Evolutionary conservation across 139 green algal species (phyloP).

Genomic region (Trebouxia sp.): DNA sequence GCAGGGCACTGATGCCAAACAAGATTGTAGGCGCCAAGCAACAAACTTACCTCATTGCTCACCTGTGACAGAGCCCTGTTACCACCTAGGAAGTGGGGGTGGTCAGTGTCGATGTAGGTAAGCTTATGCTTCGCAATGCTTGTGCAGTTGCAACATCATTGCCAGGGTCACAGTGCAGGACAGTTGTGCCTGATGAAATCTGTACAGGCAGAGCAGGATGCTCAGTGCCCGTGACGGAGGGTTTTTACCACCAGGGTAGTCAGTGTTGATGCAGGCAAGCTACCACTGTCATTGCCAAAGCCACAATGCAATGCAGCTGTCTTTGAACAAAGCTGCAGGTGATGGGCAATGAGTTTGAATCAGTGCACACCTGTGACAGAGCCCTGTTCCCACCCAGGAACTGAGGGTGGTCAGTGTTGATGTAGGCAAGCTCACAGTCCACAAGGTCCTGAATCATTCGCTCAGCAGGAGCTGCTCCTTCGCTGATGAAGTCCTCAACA

Average conservation of each 20-base stretch:
- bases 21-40: no score
- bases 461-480: constrained; percentile 67
- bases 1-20: no score
- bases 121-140: constrained; percentile 86
- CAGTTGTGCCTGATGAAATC: no score
- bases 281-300: no score
- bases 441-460: constrained; percentile 61
- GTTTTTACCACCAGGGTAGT: background rate
- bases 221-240: no score
- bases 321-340: no score
- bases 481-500: constrained; percentile 77
- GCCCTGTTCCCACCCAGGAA: constrained; percentile 87
- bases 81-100: constrained; percentile 90
- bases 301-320: no score
- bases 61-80: constrained; percentile 51
- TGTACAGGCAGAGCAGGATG: no score
- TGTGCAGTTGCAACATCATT: background rate
- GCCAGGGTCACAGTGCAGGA: background rate
- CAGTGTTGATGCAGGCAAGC: background rate
- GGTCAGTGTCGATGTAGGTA: constrained; percentile 96
- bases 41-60: no score
- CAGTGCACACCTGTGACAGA: constrained; percentile 5
- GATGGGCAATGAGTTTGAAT: background rate
- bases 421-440: constrained; percentile 92
- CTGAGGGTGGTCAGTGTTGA: constrained; percentile 94